phyloP scores from a whole-genome alignment of 2,329 filamentous ascomycete genomes.

The Fusarium bactridioides region DNA sequence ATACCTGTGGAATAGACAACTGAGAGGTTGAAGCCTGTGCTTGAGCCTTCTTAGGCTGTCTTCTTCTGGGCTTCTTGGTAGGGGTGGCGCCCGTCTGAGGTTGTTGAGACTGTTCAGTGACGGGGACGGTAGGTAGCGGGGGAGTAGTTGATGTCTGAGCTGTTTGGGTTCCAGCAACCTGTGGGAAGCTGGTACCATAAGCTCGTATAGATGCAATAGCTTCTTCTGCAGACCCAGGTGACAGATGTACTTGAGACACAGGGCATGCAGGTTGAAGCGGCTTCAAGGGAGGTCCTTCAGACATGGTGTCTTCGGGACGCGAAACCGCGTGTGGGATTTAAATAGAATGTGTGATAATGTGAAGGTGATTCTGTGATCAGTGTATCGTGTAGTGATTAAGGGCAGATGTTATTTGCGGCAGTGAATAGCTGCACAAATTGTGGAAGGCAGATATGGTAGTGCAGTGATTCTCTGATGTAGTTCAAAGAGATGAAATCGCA shows the following conservation, averaged over 20 bases:
- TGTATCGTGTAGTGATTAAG: not conserved
- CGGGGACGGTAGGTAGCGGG: not conserved
- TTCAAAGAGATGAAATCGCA: not conserved
- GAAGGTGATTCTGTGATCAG: not conserved
- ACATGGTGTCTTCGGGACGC: not conserved
- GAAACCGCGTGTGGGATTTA: not conserved
- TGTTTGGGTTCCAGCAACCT: not conserved
- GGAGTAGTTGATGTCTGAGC: not conserved
- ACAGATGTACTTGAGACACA: not conserved
- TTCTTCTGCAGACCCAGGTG: not conserved
- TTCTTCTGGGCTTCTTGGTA: not conserved
- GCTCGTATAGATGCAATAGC: not conserved
- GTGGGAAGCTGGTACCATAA: not conserved
- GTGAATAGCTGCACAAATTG: not conserved
- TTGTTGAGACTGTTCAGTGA: not conserved
- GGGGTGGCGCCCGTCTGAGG: not conserved
- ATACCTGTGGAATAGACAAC: not conserved
- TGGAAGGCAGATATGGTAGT: not conserved
- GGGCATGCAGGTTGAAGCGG: not conserved
- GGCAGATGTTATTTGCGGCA: not conserved
- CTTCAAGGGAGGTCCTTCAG: not conserved
- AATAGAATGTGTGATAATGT: not conserved
- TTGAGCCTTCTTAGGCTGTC: not conserved
- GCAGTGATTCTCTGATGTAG: not conserved
- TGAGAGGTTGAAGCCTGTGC: not conserved